Conservation (phyloP, 1,139 yeast species). For the Blastobotrys arbuscula region DNA sequence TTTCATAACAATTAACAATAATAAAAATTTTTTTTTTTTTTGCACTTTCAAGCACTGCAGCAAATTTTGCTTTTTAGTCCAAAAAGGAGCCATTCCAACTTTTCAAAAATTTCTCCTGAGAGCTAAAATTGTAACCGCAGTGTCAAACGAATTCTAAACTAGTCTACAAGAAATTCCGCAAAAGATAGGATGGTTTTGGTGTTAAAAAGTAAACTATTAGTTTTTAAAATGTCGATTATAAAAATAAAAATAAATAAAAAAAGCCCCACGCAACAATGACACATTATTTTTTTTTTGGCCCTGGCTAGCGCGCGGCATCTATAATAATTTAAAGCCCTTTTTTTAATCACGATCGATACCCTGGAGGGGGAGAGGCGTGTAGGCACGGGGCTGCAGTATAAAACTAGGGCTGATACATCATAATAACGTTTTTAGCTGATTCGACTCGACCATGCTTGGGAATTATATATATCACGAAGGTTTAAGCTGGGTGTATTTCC, state of each 20-base stretch:
- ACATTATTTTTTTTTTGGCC: no score
- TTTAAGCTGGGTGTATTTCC: neutral
- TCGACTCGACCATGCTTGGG: neutral
- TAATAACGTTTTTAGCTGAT: no score
- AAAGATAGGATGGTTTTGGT: conserved; percentile 2
- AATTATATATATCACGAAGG: neutral
- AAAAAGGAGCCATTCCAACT: no score
- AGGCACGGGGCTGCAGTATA: no score
- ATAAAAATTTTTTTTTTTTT: no score
- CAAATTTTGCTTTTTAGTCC: no score
- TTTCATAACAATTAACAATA: no score
- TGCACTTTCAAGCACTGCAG: neutral
- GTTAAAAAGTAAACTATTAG: neutral
- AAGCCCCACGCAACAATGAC: conserved; percentile 2
- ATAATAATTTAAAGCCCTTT: no score
- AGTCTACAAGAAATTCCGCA: neutral
- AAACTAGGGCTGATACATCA: no score
- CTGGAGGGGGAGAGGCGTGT: no score
- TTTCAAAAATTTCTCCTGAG: neutral
- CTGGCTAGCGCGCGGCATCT: no score
- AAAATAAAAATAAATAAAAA: neutral
- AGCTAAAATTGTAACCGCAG: conserved; percentile 2
- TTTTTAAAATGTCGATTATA: neutral
- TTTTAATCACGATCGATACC: no score
- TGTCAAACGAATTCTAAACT: neutral